Evolutionary conservation across 352 stramenopile genomes (phyloP).

Genomic region (Pythium phragmiticola): DNA sequence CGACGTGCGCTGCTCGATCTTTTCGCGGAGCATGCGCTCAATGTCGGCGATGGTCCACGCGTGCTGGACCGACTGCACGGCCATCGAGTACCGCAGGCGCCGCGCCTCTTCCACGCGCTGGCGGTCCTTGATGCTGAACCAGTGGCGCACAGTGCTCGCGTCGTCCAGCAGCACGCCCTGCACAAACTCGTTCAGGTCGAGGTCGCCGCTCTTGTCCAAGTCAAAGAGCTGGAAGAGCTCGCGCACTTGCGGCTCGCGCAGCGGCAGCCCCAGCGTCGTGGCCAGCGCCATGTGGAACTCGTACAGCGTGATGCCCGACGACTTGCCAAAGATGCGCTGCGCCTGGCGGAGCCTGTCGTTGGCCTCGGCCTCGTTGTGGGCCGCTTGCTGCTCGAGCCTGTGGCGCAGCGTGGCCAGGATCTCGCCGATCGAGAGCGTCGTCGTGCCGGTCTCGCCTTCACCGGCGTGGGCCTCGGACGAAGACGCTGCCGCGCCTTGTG

Average conservation of each 20-base stretch:
- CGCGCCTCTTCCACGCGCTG: conserved; percentile 53
- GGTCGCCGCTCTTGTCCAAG: conserved; percentile 71
- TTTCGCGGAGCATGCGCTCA: conserved; percentile 76
- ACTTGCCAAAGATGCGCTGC: conserved; percentile 70
- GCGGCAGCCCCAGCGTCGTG: conserved; percentile 47
- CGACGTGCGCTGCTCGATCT: conserved; percentile 82
- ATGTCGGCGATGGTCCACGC: conserved; percentile 78
- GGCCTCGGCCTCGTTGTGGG: conserved; percentile 43
- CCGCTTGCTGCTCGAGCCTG: conserved; percentile 53
- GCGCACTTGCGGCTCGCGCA: conserved; percentile 49
- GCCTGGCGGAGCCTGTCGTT: conserved; percentile 75
- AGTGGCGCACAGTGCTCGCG: conserved; percentile 42
- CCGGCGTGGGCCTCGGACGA: too few species aligned
- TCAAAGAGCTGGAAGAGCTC: conserved; percentile 73
- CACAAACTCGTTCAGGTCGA: conserved; percentile 82
- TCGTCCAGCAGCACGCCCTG: conserved; percentile 78
- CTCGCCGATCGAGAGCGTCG: conserved; percentile 51
- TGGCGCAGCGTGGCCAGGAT: conserved; percentile 55
- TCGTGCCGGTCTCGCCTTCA: conserved; percentile 35
- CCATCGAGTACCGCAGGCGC: conserved; percentile 54
- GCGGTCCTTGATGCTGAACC: conserved; percentile 51
- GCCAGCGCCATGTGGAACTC: conserved; percentile 59
- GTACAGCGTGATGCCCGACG: conserved; percentile 45
- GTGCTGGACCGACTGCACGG: conserved; percentile 62
- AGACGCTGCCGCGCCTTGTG: too few species aligned